These are phyloP conservation scores for Solanum bukasovii DNA, from an alignment of 257 asterid genomes.

Conservation along the genomic window DNA sequence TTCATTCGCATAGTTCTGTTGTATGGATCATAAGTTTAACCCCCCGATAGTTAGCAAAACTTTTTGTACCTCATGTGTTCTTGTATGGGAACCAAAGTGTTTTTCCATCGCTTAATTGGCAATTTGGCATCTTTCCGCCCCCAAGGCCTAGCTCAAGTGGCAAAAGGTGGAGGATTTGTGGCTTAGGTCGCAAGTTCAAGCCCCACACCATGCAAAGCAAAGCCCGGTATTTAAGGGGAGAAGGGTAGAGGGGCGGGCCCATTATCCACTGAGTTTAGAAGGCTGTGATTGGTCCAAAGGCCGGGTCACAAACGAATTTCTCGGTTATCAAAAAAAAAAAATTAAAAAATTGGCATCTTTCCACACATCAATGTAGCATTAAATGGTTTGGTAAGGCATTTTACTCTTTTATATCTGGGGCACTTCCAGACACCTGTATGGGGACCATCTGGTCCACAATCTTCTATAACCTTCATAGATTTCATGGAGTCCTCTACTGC, in stretches of 20 bases:
- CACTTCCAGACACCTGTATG: not conserved
- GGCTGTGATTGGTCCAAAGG: too few species aligned
- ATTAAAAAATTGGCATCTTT: too few species aligned
- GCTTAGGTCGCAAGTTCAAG: too few species aligned
- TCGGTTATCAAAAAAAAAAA: too few species aligned
- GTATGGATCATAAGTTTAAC: not conserved
- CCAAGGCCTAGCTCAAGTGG: too few species aligned
- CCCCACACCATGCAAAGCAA: too few species aligned
- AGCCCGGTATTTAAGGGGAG: too few species aligned
- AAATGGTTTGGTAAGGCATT: not conserved
- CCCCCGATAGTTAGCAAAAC: not conserved
- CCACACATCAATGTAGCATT: not conserved
- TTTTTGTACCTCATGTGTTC: not conserved
- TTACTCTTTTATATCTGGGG: not conserved
- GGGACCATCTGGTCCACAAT: not conserved
- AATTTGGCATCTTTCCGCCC: too few species aligned
- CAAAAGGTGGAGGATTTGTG: too few species aligned
- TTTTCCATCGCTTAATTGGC: not conserved
- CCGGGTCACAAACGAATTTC: too few species aligned
- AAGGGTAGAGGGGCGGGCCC: too few species aligned
- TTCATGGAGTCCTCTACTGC: not conserved
- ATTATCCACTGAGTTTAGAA: too few species aligned
- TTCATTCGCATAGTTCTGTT: not conserved
- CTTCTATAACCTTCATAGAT: not conserved
- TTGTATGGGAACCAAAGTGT: not conserved